Conservation (phyloP, 257 asterid species). For the Anisodus acutangulus region DNA sequence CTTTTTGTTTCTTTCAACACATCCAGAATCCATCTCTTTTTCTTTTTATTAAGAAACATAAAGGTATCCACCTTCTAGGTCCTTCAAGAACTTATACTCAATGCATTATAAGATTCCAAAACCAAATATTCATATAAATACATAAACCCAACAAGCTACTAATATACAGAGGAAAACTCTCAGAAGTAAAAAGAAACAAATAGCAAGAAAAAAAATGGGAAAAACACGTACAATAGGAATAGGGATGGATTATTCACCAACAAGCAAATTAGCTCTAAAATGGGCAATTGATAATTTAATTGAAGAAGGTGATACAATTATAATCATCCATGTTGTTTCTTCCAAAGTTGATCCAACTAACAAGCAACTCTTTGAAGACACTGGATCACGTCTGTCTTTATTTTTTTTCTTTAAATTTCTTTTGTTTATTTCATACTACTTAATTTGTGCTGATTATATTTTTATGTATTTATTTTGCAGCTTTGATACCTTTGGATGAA, state of each 20-base stretch:
- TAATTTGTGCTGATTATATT: background rate
- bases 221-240: constrained; percentile 62
- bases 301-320: constrained; percentile 60
- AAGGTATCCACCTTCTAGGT: constrained; percentile 40
- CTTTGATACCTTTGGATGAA: constrained; percentile 76
- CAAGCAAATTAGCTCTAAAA: constrained; percentile 66
- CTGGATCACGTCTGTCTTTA: constrained; percentile 67
- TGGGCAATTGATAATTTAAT: constrained; percentile 71
- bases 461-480: constrained; percentile 37
- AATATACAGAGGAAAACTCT: background rate
- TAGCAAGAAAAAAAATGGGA: constrained; percentile 35
- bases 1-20: no score
- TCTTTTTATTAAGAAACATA: background rate
- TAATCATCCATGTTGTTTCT: constrained; percentile 72
- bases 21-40: no score
- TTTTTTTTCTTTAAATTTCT: background rate
- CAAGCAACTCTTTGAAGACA: constrained; percentile 73
- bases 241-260: constrained; percentile 74
- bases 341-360: constrained; percentile 66
- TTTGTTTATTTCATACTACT: background rate
- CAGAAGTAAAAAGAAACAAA: background rate
- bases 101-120: background rate
- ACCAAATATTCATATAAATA: background rate
- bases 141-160: background rate
- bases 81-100: constrained; percentile 52